Evolutionary conservation across 1,284 basidiomycete species (phyloP).

Genomic region (Pseudozyma flocculosa): DNA sequence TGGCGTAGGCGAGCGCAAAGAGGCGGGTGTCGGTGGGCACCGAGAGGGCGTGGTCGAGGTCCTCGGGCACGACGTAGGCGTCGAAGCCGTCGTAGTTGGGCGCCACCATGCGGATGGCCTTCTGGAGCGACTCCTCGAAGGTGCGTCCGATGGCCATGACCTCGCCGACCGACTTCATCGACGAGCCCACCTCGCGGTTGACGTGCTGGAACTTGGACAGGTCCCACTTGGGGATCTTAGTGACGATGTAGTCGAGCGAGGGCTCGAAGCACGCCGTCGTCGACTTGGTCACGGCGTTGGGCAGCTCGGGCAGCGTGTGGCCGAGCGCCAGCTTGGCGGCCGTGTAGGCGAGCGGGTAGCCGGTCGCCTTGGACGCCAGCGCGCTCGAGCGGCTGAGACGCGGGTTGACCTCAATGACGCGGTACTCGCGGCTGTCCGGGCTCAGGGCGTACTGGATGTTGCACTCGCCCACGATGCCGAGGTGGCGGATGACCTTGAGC

Average conservation of each 20-base stretch:
- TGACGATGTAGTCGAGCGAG: constrained; percentile 98
- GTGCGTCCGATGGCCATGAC: constrained; percentile 99
- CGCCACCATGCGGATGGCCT: constrained; percentile 96
- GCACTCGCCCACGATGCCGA: constrained; percentile 97
- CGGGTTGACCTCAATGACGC: constrained; percentile 72
- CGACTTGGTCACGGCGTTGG: constrained; percentile 98
- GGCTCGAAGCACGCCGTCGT: constrained; percentile 99
- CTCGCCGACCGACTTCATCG: constrained; percentile 99
- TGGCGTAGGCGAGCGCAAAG: constrained; percentile 95
- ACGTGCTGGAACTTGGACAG: constrained; percentile 96
- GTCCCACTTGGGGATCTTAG: constrained; percentile 99
- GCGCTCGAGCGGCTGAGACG: constrained; percentile 64
- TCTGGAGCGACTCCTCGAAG: constrained; percentile 97
- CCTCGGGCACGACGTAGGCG: constrained; percentile 73
- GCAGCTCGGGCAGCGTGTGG: constrained; percentile 93
- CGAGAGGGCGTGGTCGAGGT: constrained; percentile 75
- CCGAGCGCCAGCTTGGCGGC: constrained; percentile 99
- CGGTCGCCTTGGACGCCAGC: constrained; percentile 96
- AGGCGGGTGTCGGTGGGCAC: constrained; percentile 84
- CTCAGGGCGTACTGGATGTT: constrained; percentile 99
- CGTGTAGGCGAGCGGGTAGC: constrained; percentile 98
- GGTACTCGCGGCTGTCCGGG: constrained; percentile 88
- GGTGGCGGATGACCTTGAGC: constrained; percentile 94
- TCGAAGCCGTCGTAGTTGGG: constrained; percentile 72
- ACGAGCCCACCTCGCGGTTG: constrained; percentile 89